Conservation (phyloP, 495 filamentous ascomycete genomes). For the Talaromyces wortmannii region DNA sequence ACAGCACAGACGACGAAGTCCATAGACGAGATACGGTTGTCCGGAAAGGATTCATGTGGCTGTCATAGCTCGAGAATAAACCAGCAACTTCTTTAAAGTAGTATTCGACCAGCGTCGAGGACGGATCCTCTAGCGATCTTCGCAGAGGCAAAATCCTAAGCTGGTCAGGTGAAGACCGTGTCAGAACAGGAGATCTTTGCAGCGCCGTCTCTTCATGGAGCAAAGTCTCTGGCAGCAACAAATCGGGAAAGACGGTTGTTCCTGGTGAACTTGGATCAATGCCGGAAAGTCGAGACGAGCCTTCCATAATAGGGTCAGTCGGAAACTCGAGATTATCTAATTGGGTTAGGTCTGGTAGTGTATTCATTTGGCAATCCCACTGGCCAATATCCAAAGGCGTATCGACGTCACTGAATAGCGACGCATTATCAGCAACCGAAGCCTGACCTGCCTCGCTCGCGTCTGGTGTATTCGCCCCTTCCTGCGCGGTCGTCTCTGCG, state of each 20-base stretch:
- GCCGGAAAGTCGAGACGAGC: neutral
- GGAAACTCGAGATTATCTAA: constrained; percentile 16
- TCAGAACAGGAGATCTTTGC: neutral
- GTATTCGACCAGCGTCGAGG: constrained; percentile 50
- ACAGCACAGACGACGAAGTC: constrained; percentile 50
- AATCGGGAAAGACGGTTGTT: neutral
- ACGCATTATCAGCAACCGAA: neutral
- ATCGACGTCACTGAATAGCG: neutral
- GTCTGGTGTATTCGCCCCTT: neutral
- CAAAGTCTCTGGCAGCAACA: neutral
- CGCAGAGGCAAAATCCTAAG: neutral
- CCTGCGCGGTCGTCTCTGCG: neutral
- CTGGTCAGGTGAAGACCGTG: neutral
- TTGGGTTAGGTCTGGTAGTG: constrained; percentile 28
- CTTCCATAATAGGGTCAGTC: neutral
- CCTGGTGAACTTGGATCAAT: neutral
- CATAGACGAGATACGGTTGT: constrained; percentile 49
- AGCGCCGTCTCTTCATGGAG: neutral
- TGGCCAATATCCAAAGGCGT: neutral
- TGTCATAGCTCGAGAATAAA: constrained; percentile 53
- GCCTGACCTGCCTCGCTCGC: neutral
- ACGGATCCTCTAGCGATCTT: constrained; percentile 29
- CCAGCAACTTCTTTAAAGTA: constrained; percentile 54
- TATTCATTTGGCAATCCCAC: constrained; percentile 25
- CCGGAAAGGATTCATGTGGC: constrained; percentile 51